A percentile compares a stretch with the other conserved stretches of the same genome.
These are phyloP conservation scores for Mycena haematopus DNA, from an alignment of 768 basidiomycete species.

Conservation along the genomic window DNA sequence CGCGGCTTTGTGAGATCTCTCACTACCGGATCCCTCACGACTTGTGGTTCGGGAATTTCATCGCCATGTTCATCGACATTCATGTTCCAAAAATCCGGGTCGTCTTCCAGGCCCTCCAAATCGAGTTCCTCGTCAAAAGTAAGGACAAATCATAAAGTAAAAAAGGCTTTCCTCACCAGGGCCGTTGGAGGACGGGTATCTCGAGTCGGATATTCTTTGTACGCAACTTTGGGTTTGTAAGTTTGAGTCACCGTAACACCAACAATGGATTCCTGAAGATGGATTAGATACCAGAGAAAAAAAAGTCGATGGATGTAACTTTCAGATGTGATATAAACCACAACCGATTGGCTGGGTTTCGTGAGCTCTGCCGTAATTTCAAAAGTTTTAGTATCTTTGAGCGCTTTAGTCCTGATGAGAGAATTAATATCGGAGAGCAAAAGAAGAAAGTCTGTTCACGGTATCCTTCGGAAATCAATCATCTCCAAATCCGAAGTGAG, in stretches of 20 bases:
- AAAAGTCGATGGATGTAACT: constrained; percentile 5
- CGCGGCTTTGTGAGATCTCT: constrained; percentile 44
- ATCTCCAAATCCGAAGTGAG: constrained; percentile 77
- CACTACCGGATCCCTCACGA: constrained; percentile 41
- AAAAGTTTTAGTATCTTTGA: constrained; percentile 66
- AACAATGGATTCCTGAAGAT: constrained; percentile 71
- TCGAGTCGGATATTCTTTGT: constrained; percentile 66
- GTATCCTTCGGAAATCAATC: constrained; percentile 81
- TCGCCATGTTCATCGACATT: constrained; percentile 48
- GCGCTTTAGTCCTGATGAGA: constrained; percentile 65
- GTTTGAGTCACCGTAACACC: constrained; percentile 61
- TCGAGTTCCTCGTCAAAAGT: constrained; percentile 60
- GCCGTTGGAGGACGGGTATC: constrained; percentile 74
- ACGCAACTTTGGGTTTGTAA: constrained; percentile 63
- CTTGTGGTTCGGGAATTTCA: constrained; percentile 32
- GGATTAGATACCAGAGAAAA: constrained; percentile 14
- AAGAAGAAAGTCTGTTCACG: constrained; percentile 49
- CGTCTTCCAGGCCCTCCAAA: constrained; percentile 68
- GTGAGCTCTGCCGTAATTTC: constrained; percentile 62
- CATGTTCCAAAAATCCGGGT: constrained; percentile 73
- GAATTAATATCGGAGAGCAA: not conserved
- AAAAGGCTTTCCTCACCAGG: constrained; percentile 46
- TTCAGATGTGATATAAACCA: constrained; percentile 70
- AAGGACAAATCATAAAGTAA: not conserved
- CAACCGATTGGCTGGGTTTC: constrained; percentile 77